Evolutionary conservation across 805 yeast species (phyloP), one percentile per base, ranked within the genome.

Genomic region (Jamesozyma rosinii): DNA sequence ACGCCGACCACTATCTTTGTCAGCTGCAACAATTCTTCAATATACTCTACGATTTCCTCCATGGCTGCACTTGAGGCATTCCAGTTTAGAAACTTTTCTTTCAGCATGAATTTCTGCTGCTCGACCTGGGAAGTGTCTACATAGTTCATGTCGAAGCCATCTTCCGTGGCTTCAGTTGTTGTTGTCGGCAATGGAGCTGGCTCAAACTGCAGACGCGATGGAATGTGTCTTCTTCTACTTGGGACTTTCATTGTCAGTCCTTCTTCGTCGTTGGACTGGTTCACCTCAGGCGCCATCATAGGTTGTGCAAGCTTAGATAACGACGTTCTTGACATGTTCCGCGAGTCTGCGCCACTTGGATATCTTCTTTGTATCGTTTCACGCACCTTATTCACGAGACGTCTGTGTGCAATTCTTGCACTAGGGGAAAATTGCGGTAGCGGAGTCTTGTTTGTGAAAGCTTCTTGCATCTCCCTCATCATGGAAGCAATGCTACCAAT

Each of bases 401-500:
- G 63, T 41, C 70, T 53, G 35, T 74, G 77, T 1, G 77, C 67
- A 35, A 71, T 63, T 47, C 72, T 63, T 1, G 74, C 64, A 50
- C 76, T 71, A 1, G 78, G 77, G 17, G 74, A 43, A 49, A 63
- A 72, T 46, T 72, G 77, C 2, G 79, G 78, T 22, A 74, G 43
- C 2, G 78, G 77, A 1, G 66, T 53, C 45, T 72, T 73, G 35
- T 62, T 69, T 5, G 53, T 38, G n/a, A 72, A 51, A 0, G 76
- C 73, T 32, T 64, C 66, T 44, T 70, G 69, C 13, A 72, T 58
- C 8, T 73, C 69, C 33, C 74, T 61, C 51, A 72, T 52, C 3
- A 62, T 43, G 40, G 65, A 59, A 15, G 62, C 55, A 33, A 73
- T 46, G 8, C 72, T 63, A 6, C 71, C 76, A 4, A 66, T 65